Evolutionary conservation across 495 filamentous ascomycete species (phyloP).

Genomic region (Hypomontagnella monticulosa): DNA sequence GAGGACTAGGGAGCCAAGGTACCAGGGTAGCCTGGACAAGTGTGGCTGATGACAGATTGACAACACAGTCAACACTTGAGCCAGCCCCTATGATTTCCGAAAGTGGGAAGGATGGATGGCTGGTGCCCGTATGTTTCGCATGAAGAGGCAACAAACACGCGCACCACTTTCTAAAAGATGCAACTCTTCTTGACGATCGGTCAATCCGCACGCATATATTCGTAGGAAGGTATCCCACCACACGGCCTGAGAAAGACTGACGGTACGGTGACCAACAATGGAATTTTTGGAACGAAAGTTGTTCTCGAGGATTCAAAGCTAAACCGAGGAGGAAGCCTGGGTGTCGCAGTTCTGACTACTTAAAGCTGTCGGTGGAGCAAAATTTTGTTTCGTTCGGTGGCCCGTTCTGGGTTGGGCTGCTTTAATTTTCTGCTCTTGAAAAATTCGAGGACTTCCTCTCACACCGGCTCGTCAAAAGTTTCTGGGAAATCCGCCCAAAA

Average conservation of each 20-base stretch:
- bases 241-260: background rate
- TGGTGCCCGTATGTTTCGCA: constrained; percentile 42
- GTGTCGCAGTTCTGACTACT: constrained; percentile 35
- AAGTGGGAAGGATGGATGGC: constrained; percentile 36
- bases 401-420: constrained; percentile 39
- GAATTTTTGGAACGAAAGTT: constrained; percentile 6
- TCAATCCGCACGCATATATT: constrained; percentile 33
- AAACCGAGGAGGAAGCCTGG: constrained; percentile 18
- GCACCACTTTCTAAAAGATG: constrained; percentile 29
- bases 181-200: constrained; percentile 34
- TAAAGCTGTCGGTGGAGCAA: constrained; percentile 40
- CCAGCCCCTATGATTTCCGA: constrained; percentile 31
- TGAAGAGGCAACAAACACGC: constrained; percentile 40
- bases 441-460: constrained; percentile 30
- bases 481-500: constrained; percentile 27
- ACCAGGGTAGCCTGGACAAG: constrained; percentile 24
- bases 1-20: background rate
- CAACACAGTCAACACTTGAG: background rate
- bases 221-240: constrained; percentile 12
- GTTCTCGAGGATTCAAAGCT: constrained; percentile 12
- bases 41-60: constrained; percentile 33
- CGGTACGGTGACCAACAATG: constrained; percentile 33
- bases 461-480: constrained; percentile 23
- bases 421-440: constrained; percentile 15
- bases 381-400: constrained; percentile 38